These are phyloP conservation scores for Ceratocystis diversiconidia DNA, from an alignment of 2,329 filamentous ascomycete species.

Conservation along the genomic window DNA sequence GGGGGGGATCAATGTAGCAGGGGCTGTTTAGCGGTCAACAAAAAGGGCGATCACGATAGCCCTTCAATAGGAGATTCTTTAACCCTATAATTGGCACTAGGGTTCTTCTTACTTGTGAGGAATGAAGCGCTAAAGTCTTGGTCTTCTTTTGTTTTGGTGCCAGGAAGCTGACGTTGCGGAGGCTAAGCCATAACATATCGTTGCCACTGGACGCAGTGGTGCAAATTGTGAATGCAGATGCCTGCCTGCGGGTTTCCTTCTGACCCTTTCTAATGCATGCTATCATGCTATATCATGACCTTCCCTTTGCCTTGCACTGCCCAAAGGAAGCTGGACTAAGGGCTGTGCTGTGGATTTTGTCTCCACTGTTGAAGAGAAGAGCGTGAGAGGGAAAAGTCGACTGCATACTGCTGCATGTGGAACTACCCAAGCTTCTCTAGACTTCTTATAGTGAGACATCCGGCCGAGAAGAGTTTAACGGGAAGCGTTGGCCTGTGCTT, in stretches of 20 bases:
- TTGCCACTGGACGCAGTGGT: background rate
- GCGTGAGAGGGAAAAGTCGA: background rate
- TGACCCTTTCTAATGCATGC: background rate
- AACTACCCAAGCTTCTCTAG: too few species aligned
- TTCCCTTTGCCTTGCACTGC: conserved; percentile 1
- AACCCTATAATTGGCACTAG: background rate
- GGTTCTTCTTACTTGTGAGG: background rate
- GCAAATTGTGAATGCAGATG: background rate
- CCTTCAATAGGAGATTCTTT: background rate
- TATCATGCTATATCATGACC: background rate
- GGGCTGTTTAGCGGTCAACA: background rate
- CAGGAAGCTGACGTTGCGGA: background rate
- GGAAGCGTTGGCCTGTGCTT: background rate
- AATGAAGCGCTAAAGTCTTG: background rate
- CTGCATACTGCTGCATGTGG: background rate
- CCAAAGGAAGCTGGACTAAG: background rate
- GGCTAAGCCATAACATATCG: background rate
- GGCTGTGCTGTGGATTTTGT: background rate
- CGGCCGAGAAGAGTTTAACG: background rate
- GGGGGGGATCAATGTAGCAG: background rate
- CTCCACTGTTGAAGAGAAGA: background rate
- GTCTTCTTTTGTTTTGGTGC: background rate
- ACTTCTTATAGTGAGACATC: background rate
- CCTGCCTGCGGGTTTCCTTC: background rate
- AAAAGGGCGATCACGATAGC: background rate